Evolutionary conservation across 2,329 filamentous ascomycete genomes (phyloP), one percentile per base, ranked within the genome.

Genomic region (Fusarium euwallaceae): DNA sequence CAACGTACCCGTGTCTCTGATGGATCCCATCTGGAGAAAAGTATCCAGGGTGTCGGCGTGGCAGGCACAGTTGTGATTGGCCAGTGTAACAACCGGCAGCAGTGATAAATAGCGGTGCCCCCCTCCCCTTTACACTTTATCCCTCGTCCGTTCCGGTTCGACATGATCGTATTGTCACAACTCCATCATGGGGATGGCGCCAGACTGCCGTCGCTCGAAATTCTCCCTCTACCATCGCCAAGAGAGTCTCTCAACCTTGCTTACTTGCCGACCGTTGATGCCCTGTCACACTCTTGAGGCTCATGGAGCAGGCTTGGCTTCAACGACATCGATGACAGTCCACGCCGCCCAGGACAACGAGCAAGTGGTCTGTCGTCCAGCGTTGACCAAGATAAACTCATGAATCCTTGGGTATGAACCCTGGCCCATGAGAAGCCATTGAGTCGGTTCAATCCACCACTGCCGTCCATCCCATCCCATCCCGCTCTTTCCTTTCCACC

Each of bases 71-170:
- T 8, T 48, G 10, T 67, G 71, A 73, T 74, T 73, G 71, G 71
- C 12, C 55, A 7, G n/a, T 37, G 20, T 37, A 43, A 36, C 41
- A 14, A 14, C 48, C 45, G 12, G 22, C 45, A 56, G 41, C 32
- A 37, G 70, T 29, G 29, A 71, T 73, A 73, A 71, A 64, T 60
- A 64, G 70, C 43, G 20, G 36, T 20, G 51, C 27, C 64, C 65
- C 71, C 62, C 65, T 32, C 67, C 29, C 27, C 32, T 69, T 69
- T 65, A 45, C 70, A 73, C 62, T 70, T 29, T 20, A 62, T 17
- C 60, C 51, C 55, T 60, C 24, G 39, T 66, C 65, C 36, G 20
- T 61, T 56, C 32, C 51, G 55, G 27, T 53, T 59, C 20, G 29
- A 29, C 41, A 43, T 45, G 32, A 27, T 51, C 20, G 17, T 14